Conservation (phyloP, 139 green algal species). For the Chlamydomonas incerta region DNA sequence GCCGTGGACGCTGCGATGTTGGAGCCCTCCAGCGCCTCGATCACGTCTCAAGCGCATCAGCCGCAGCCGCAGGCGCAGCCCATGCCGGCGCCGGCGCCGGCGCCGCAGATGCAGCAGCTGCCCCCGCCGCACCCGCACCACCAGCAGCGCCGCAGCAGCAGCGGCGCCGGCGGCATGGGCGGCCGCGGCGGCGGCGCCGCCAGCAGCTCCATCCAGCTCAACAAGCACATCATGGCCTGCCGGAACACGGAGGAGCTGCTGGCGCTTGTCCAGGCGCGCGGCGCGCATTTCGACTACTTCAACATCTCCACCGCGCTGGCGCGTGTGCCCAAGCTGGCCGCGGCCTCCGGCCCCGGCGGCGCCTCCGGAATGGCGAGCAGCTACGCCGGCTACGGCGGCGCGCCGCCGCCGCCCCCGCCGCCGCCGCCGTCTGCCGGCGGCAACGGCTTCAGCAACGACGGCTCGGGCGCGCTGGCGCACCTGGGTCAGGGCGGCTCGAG, state of each 20-base stretch:
- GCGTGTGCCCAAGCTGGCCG: constrained; percentile 73
- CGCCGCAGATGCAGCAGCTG: background rate
- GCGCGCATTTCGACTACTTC: constrained; percentile 69
- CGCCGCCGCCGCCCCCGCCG: background rate
- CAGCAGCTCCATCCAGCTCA: constrained; percentile 43
- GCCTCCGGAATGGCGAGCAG: background rate
- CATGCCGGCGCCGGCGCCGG: background rate
- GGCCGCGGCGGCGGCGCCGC: background rate
- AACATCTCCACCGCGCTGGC: constrained; percentile 81
- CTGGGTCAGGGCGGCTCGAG: background rate
- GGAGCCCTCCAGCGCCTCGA: background rate
- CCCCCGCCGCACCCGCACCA: background rate
- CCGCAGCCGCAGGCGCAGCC: background rate
- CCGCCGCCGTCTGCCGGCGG: background rate
- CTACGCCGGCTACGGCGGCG: background rate
- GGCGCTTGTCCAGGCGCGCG: constrained; percentile 58
- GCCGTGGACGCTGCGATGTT: too few species aligned
- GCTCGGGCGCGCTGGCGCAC: too few species aligned
- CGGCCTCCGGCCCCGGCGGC: background rate
- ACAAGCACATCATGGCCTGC: constrained; percentile 60
- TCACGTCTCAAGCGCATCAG: background rate
- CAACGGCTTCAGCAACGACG: background rate
- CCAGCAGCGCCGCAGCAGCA: background rate
- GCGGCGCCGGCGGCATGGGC: too few species aligned
- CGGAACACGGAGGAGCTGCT: constrained; percentile 57